Base-by-base conservation (phyloP, 225 moss, liverwort and hornwort species). In the Pseudisothecium myosuroides region DNA sequence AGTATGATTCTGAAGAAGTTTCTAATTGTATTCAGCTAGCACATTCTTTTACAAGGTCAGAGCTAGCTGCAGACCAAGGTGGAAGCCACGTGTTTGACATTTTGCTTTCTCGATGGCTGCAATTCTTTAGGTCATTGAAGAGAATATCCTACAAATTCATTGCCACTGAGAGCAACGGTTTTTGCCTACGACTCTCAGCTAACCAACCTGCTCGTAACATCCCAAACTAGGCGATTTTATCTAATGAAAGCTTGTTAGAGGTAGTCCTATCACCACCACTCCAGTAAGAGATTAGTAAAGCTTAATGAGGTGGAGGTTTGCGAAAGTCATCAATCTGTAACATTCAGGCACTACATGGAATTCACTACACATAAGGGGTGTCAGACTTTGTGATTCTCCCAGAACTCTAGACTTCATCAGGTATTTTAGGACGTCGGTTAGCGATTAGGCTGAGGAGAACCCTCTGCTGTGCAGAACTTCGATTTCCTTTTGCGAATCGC, bases 61-160 rank as follows among this genome's bases (percentile, higher is more conserved):
- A 91, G 79, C 74, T 89, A 85, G 81, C 64, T 86, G 91, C 92
- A 90, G 89, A 94, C 94, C 94, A 94, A 82, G 94, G 94, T 82
- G 94, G 94, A 85, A 92, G 94, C 94, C 92, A 92, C 63, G 88
- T 74, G 79, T 19, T 94, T 81, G 91, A 88, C 94, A 94, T 94
- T 73, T 89, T 59, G 85, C 80, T 89, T 87, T 72, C 47, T 87
- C 56, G 31, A n/a, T 76, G 76, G 88, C 68, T 69, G 82, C 81
- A 84, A 58, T 63, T 92, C 90, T 89, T 89, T 85, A 82, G 7
- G 69, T 41, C 89, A 92, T 77, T 84, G 84, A 87, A 86, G 80
- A 73, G 77, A 81, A 87, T 87, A 81, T 84, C 87, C 87, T 87
- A 83, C 76, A 80, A 14, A 76, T 82, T 56, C 71, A 71, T 87